These are phyloP conservation scores for Hawksworthiomyces lignivorus DNA, from an alignment of 2,329 filamentous ascomycete species.

Conservation along the genomic window DNA sequence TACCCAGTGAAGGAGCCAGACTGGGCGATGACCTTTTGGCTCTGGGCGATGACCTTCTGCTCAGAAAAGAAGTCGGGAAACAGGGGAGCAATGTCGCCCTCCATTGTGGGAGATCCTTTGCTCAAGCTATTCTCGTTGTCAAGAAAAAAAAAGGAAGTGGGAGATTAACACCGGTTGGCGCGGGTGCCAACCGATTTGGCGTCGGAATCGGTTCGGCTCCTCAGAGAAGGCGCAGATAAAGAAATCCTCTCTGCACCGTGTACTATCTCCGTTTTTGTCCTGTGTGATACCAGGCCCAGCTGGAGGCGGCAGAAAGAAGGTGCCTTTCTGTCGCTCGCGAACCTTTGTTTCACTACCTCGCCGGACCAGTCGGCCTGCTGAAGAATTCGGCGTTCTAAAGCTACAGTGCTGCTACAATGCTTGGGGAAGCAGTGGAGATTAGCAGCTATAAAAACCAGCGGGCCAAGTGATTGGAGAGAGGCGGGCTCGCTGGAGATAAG, in stretches of 20 bases:
- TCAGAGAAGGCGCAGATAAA: too few relatives aligned
- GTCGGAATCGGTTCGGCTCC: too few relatives aligned
- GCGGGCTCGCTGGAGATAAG: neutral
- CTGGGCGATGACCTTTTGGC: too few relatives aligned
- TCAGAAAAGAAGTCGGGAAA: conserved; percentile 13
- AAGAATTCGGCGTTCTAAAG: too few relatives aligned
- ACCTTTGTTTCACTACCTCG: too few relatives aligned
- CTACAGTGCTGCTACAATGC: too few relatives aligned
- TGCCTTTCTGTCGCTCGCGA: too few relatives aligned
- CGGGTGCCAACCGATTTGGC: neutral
- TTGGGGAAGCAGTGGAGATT: neutral
- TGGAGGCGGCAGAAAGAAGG: too few relatives aligned
- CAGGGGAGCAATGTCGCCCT: conserved; percentile 18
- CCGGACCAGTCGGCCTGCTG: too few relatives aligned
- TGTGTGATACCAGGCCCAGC: neutral
- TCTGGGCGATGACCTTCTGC: conserved; percentile 43
- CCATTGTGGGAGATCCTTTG: conserved; percentile 9
- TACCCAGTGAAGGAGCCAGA: conserved; percentile 57
- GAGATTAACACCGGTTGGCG: neutral
- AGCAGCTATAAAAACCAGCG: neutral
- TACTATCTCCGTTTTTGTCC: too few relatives aligned
- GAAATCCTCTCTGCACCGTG: too few relatives aligned
- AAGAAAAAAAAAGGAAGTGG: too few relatives aligned
- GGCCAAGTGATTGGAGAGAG: neutral
- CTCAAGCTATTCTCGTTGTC: neutral